Conservation (phyloP, 2,329 filamentous ascomycete genomes). For the Clarireedia paspali region DNA sequence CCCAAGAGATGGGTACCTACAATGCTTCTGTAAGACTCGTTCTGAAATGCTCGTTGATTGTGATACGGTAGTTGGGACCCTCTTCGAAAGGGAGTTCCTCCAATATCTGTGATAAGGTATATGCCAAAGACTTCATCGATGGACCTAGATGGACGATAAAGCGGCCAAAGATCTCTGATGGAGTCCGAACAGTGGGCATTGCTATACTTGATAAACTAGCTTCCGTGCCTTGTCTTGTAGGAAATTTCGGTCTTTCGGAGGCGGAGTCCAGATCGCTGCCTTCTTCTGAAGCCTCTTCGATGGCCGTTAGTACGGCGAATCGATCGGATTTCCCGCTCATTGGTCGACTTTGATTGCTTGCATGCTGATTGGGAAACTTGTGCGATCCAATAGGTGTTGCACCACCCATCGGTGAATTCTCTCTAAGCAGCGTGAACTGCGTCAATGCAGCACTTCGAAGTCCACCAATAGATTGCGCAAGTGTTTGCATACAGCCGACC, state of each 20-base stretch:
- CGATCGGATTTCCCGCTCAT: conserved; percentile 38
- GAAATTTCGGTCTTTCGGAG: conserved; percentile 2
- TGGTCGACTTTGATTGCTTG: conserved; percentile 9
- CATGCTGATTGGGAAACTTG: background rate
- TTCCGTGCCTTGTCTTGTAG: conserved; percentile 13
- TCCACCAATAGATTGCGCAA: conserved; percentile 85
- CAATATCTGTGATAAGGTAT: conserved; percentile 81
- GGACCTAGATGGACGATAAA: conserved; percentile 87
- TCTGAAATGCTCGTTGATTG: conserved; percentile 71
- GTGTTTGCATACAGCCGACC: conserved; percentile 73
- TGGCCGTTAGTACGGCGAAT: conserved; percentile 46
- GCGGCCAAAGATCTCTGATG: conserved; percentile 81
- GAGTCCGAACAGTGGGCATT: conserved; percentile 43
- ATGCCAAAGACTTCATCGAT: conserved; percentile 93
- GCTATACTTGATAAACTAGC: conserved; percentile 20
- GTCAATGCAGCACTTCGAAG: conserved; percentile 82
- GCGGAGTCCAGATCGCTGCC: conserved; percentile 40
- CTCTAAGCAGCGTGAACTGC: conserved; percentile 76
- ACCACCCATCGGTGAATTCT: conserved; percentile 32
- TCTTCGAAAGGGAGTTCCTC: conserved; percentile 77
- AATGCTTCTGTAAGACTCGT: conserved; percentile 76
- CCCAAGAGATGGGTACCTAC: conserved; percentile 15
- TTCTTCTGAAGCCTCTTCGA: conserved; percentile 56
- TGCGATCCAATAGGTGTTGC: conserved; percentile 12
- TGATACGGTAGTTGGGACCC: conserved; percentile 59